A percentile compares a stretch with the other conserved stretches of the same genome.
These are phyloP conservation scores for Priceomyces medius DNA, from an alignment of 805 yeast genomes.

Conservation along the genomic window DNA sequence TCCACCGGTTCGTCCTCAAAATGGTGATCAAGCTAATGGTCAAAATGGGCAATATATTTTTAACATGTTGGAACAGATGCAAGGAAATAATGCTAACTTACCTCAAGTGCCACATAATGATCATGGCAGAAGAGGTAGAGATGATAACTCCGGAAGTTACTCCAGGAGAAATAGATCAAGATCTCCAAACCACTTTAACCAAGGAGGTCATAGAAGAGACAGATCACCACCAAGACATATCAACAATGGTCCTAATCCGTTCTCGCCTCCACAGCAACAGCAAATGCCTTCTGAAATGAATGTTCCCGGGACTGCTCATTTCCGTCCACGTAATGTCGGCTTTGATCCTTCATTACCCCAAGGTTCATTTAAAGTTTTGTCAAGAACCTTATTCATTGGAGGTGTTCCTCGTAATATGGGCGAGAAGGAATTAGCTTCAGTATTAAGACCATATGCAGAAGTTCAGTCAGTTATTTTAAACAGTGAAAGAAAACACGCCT, in stretches of 20 bases:
- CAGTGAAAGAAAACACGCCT: conserved; percentile 90
- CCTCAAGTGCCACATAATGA: conserved; percentile 17
- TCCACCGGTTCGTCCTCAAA: conserved; percentile 9
- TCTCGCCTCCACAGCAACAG: conserved; percentile 11
- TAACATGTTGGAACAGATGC: conserved; percentile 56
- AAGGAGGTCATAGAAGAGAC: conserved; percentile 20
- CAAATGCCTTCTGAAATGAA: conserved; percentile 53
- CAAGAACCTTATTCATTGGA: conserved; percentile 91
- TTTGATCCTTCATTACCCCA: conserved; percentile 71
- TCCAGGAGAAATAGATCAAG: conserved; percentile 54
- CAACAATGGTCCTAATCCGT: conserved; percentile 9
- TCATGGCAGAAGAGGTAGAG: conserved; percentile 18
- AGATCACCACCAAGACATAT: conserved; percentile 28
- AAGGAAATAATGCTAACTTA: conserved; percentile 19
- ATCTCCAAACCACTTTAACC: conserved; percentile 42
- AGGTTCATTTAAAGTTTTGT: conserved; percentile 76
- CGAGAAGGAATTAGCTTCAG: conserved; percentile 65
- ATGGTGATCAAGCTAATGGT: conserved; percentile 15
- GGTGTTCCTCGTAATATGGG: conserved; percentile 86
- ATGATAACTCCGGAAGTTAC: conserved; percentile 28
- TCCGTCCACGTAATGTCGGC: conserved; percentile 69
- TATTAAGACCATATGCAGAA: conserved; percentile 81
- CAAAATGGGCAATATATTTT: conserved; percentile 41
- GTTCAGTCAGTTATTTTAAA: conserved; percentile 89
- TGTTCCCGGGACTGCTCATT: conserved; percentile 70